Evolutionary conservation across 495 filamentous ascomycete species (phyloP).

Genomic region (Penicillium subrubescens): DNA sequence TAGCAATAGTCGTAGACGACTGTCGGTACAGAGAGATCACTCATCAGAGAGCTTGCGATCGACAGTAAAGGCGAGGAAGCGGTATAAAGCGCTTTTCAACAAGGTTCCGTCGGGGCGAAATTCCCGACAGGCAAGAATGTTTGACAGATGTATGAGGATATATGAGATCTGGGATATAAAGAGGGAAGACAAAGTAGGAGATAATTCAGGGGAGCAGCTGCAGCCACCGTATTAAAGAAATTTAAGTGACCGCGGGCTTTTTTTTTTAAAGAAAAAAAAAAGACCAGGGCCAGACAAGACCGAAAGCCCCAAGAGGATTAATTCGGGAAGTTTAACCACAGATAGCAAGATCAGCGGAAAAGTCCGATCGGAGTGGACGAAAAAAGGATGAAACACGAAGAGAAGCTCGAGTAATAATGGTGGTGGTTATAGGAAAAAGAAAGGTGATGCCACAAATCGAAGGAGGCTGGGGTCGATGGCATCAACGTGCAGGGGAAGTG

Average conservation of each 20-base stretch:
- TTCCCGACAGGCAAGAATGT: conserved; percentile 3
- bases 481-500: conserved; percentile 21
- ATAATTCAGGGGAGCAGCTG: not conserved
- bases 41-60: conserved; percentile 20
- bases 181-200: conserved; percentile 7
- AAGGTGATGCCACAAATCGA: conserved; percentile 21
- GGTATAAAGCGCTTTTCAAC: conserved; percentile 19
- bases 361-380: conserved; percentile 14
- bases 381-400: not conserved
- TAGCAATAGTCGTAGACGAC: conserved; percentile 19
- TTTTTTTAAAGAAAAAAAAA: no score
- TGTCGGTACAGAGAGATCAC: conserved; percentile 13
- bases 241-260: not conserved
- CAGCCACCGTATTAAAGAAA: conserved; percentile 8
- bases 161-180: conserved; percentile 3
- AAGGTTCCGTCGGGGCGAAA: not conserved
- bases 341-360: conserved; percentile 18
- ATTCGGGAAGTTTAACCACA: conserved; percentile 12
- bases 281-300: not conserved
- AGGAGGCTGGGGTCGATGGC: conserved; percentile 26
- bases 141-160: not conserved
- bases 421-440: conserved; percentile 7
- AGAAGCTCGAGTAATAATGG: conserved; percentile 3
- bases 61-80: conserved; percentile 13
- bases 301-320: conserved; percentile 23